Percentiles rank a stretch among this genome's conserved stretches.
Conservation (phyloP, 192 early-diverging fungal species). For the Martensiomyces pterosporus region DNA sequence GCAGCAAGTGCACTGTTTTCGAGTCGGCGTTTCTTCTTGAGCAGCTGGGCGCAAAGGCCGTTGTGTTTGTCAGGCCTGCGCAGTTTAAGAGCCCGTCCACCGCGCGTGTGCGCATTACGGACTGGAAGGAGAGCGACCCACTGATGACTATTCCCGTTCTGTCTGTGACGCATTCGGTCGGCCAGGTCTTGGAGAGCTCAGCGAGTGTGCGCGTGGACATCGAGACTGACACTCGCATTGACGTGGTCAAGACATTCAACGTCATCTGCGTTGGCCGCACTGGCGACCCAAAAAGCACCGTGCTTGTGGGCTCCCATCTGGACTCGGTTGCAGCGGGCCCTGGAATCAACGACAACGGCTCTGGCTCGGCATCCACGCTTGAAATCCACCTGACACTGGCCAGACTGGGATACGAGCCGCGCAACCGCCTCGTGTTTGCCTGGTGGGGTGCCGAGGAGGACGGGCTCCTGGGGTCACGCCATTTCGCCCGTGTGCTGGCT, state of each 20-base stretch:
- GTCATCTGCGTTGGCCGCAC: slow-evolving; percentile 55
- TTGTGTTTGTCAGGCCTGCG: slow-evolving; percentile 55
- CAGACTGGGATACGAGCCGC: slow-evolving; percentile 33
- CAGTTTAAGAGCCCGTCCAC: slow-evolving; percentile 44
- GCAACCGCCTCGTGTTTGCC: slow-evolving; percentile 63
- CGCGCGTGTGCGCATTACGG: slow-evolving; percentile 53
- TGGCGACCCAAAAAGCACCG: slow-evolving; percentile 46
- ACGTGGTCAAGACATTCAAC: slow-evolving; percentile 61
- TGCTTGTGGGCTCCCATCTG: slow-evolving; percentile 62
- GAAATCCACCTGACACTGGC: slow-evolving; percentile 59
- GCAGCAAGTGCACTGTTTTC: slow-evolving; percentile 51
- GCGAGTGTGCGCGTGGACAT: slow-evolving; percentile 34
- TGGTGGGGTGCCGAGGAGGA: slow-evolving; percentile 75
- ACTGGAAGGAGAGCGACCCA: slow-evolving; percentile 65
- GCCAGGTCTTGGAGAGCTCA: slow-evolving; percentile 43
- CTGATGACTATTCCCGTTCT: slow-evolving; percentile 59
- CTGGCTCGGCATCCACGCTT: slow-evolving; percentile 55
- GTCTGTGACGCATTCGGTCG: slow-evolving; percentile 55
- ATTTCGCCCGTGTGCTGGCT: slow-evolving; percentile 54
- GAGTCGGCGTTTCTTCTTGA: slow-evolving; percentile 56
- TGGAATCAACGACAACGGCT: slow-evolving; percentile 70
- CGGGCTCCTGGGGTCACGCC: slow-evolving; percentile 61
- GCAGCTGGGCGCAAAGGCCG: slow-evolving; percentile 55
- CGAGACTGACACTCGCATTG: slow-evolving; percentile 50
- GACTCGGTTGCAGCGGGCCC: slow-evolving; percentile 68